A percentile compares a stretch with the other conserved stretches of the same genome.
Evolutionary conservation across 2,329 filamentous ascomycete genomes (phyloP).

Genomic region (Fusarium tupiense): DNA sequence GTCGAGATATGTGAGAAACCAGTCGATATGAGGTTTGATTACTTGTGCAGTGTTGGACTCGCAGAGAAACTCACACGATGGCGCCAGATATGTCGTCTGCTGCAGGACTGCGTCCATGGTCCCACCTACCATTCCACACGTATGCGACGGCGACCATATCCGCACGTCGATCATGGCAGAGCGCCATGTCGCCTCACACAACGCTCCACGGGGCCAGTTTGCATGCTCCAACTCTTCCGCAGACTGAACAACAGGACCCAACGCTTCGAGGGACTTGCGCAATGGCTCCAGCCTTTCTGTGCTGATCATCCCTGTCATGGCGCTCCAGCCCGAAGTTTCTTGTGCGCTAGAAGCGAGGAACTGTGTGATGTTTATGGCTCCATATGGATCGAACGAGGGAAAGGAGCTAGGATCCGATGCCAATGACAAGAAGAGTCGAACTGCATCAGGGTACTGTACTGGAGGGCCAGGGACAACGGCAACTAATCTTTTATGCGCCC

Average conservation of each 20-base stretch:
- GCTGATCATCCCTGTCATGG: constrained; percentile 54
- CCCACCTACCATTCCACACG: constrained; percentile 49
- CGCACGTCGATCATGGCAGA: constrained; percentile 55
- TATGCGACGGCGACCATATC: constrained; percentile 54
- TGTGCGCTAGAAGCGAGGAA: constrained; percentile 54
- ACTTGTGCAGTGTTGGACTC: constrained; percentile 43
- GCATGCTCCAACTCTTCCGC: background rate
- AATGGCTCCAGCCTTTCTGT: constrained; percentile 51
- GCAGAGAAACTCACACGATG: constrained; percentile 46
- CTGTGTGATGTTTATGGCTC: constrained; percentile 53
- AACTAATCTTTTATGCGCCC: constrained; percentile 47
- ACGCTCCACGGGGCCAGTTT: background rate
- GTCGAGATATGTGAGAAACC: constrained; percentile 52
- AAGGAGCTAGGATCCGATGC: constrained; percentile 41
- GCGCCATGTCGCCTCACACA: constrained; percentile 52
- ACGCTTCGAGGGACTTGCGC: constrained; percentile 48
- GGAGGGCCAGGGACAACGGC: background rate
- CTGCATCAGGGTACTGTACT: constrained; percentile 10
- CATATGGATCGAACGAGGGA: constrained; percentile 52
- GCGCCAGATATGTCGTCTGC: constrained; percentile 46
- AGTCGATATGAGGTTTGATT: constrained; percentile 51
- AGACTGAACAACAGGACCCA: constrained; percentile 30
- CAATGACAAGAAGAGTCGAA: constrained; percentile 47
- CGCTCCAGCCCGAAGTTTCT: constrained; percentile 55
- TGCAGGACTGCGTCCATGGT: constrained; percentile 49